Percentiles rank a stretch among this genome's conserved stretches.
Evolutionary conservation across 352 stramenopile species (phyloP).

Genomic region (Pythium sukuiense): DNA sequence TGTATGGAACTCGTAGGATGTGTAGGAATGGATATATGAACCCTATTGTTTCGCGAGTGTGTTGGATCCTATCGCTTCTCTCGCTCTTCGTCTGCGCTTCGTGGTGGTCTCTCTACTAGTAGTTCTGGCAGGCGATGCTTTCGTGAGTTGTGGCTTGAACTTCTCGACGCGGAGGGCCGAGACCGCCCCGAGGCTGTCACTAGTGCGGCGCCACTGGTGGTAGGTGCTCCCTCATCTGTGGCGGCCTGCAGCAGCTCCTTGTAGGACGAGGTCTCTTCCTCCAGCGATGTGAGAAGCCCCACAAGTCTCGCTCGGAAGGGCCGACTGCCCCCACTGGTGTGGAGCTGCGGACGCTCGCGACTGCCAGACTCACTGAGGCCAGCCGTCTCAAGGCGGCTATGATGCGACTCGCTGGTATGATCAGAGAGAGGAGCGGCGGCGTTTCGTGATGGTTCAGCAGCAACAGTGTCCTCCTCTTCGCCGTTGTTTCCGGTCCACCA

Average conservation of each 20-base stretch:
- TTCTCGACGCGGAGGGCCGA: not conserved
- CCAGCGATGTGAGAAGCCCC: constrained; percentile 60
- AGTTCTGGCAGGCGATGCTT: constrained; percentile 12
- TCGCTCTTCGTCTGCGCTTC: not conserved
- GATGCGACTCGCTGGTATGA: not conserved
- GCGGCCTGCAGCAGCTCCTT: constrained; percentile 28
- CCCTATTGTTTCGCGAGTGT: not conserved
- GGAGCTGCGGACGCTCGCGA: constrained; percentile 1
- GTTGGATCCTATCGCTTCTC: not conserved
- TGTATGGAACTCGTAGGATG: not conserved
- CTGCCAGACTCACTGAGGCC: not conserved
- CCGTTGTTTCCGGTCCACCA: constrained; percentile 52
- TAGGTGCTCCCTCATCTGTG: not conserved
- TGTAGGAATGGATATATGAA: constrained; percentile 1
- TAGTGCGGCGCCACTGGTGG: not conserved
- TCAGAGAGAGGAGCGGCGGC: not conserved
- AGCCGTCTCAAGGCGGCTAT: not conserved
- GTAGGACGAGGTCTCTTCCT: constrained; percentile 65
- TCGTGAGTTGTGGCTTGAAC: not conserved
- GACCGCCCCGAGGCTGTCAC: not conserved
- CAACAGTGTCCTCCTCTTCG: constrained; percentile 11
- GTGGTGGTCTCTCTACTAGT: too few relatives aligned
- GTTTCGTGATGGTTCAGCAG: not conserved
- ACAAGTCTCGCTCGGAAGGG: constrained; percentile 63
- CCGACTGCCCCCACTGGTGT: constrained; percentile 22